A percentile compares a stretch with the other conserved stretches of the same genome.
Evolutionary conservation across 352 stramenopile species (phyloP).

Genomic region (Globisporangium paroecandrum): DNA sequence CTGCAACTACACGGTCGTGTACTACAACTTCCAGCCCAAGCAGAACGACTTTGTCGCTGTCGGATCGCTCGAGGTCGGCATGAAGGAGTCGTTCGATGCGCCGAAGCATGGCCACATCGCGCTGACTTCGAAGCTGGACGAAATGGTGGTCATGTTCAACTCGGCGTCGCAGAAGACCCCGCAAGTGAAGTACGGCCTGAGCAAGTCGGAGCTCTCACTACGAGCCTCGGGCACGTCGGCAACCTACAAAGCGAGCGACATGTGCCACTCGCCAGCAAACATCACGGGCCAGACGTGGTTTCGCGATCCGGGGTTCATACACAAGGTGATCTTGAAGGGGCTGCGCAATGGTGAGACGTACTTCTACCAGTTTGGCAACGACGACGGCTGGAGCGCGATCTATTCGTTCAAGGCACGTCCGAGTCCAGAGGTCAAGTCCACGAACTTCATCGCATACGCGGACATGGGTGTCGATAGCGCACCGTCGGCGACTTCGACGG

Average conservation of each 20-base stretch:
- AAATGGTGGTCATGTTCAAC: slow-evolving; percentile 76
- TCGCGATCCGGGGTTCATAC: slow-evolving; percentile 75
- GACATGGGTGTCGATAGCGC: slow-evolving; percentile 15
- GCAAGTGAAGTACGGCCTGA: slow-evolving; percentile 38
- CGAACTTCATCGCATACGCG: slow-evolving; percentile 14
- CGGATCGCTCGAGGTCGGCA: slow-evolving; percentile 34
- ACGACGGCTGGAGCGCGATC: slow-evolving; percentile 68
- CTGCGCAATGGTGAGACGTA: slow-evolving; percentile 44
- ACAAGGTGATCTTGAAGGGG: slow-evolving; percentile 63
- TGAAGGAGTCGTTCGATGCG: slow-evolving; percentile 46
- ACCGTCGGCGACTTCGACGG: slow-evolving; percentile 14
- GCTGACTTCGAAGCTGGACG: slow-evolving; percentile 41
- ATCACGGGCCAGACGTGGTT: slow-evolving; percentile 62
- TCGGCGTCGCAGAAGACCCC: slow-evolving; percentile 49
- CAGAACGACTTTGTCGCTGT: slow-evolving; percentile 22
- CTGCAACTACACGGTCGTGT: slow-evolving; percentile 62
- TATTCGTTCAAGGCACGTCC: slow-evolving; percentile 42
- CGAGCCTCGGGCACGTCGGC: slow-evolving; percentile 36
- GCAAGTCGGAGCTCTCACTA: slow-evolving; percentile 20
- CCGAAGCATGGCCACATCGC: slow-evolving; percentile 76
- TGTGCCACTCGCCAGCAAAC: slow-evolving; percentile 66
- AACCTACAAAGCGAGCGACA: slow-evolving; percentile 64
- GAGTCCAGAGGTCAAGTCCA: not conserved
- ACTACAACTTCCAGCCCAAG: slow-evolving; percentile 40
- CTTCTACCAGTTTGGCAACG: slow-evolving; percentile 81